Percentiles rank a stretch among this genome's conserved stretches.
phyloP scores from a whole-genome alignment of 257 asterid species.

The Solanum lignicaule region DNA sequence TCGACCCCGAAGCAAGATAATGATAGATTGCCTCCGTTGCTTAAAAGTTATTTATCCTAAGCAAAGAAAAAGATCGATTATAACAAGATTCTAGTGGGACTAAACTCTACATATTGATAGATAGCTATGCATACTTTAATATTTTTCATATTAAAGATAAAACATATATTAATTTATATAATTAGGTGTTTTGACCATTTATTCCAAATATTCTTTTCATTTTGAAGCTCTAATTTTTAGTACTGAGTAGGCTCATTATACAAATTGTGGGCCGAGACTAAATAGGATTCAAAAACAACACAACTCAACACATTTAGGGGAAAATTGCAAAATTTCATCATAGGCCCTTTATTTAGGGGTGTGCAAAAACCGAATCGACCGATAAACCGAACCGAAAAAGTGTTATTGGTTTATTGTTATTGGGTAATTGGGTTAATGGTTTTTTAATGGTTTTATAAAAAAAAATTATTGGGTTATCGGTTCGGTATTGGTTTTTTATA shows the following conservation, averaged over 20 bases:
- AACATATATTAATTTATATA: not conserved
- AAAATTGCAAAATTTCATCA: not conserved
- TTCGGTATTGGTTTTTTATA: no score
- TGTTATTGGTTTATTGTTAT: no score
- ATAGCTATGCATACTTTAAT: not conserved
- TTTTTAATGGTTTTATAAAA: no score
- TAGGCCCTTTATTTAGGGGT: not conserved
- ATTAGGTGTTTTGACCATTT: not conserved
- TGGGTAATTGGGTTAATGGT: no score
- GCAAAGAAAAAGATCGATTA: not conserved
- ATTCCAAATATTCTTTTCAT: not conserved
- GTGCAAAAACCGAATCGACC: no score
- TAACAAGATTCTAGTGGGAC: not conserved
- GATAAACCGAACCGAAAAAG: no score
- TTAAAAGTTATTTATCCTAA: not conserved
- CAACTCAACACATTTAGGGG: not conserved
- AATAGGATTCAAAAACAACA: no score
- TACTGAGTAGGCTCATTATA: no score
- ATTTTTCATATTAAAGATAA: not conserved
- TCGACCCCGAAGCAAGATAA: no score
- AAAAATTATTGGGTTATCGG: no score
- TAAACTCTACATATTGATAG: not conserved
- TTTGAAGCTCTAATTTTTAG: no score
- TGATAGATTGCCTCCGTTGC: not conserved
- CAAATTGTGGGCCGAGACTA: no score